Conservation (phyloP, 345 rosid genomes). For the Alliaria petiolata region DNA sequence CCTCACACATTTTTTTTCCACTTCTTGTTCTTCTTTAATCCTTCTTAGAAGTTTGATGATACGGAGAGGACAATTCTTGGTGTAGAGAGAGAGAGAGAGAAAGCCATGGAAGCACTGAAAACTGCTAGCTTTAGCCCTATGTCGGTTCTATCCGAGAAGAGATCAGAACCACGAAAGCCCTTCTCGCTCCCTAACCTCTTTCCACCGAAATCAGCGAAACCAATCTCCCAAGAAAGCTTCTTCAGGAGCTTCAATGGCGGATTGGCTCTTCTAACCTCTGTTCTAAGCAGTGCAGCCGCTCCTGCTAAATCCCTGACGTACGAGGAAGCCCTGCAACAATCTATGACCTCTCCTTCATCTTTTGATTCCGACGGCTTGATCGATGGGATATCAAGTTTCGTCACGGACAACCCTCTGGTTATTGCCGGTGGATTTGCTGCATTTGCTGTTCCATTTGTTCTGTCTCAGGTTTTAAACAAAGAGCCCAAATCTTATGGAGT, state of each 20-base stretch:
- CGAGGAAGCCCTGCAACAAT: slow-evolving; percentile 79
- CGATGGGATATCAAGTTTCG: slow-evolving; percentile 48
- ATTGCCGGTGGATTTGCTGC: slow-evolving; percentile 63
- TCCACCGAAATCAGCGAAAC: slow-evolving; percentile 33
- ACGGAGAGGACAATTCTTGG: slow-evolving; percentile 1
- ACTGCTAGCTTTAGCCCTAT: slow-evolving; percentile 62
- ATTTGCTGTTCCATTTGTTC: slow-evolving; percentile 66
- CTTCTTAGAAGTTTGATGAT: background rate
- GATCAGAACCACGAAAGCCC: slow-evolving; percentile 50
- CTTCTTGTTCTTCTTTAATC: slow-evolving; percentile 12
- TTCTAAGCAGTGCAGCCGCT: slow-evolving; percentile 39
- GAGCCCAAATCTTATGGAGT: slow-evolving; percentile 72
- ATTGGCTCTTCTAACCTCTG: slow-evolving; percentile 59
- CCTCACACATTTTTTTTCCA: slow-evolving; percentile 15
- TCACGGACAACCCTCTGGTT: slow-evolving; percentile 61
- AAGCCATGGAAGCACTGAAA: slow-evolving; percentile 70
- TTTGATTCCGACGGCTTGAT: slow-evolving; percentile 49
- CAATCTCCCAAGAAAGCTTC: slow-evolving; percentile 38
- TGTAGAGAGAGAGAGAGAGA: slow-evolving; percentile 9
- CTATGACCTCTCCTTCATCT: slow-evolving; percentile 31
- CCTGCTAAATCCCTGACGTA: slow-evolving; percentile 65
- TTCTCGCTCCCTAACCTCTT: slow-evolving; percentile 39
- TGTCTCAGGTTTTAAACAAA: slow-evolving; percentile 54
- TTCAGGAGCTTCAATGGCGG: slow-evolving; percentile 54
- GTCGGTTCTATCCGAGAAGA: slow-evolving; percentile 54